phyloP scores from a whole-genome alignment of 2,329 filamentous ascomycete species.

The Hortaea werneckii region DNA sequence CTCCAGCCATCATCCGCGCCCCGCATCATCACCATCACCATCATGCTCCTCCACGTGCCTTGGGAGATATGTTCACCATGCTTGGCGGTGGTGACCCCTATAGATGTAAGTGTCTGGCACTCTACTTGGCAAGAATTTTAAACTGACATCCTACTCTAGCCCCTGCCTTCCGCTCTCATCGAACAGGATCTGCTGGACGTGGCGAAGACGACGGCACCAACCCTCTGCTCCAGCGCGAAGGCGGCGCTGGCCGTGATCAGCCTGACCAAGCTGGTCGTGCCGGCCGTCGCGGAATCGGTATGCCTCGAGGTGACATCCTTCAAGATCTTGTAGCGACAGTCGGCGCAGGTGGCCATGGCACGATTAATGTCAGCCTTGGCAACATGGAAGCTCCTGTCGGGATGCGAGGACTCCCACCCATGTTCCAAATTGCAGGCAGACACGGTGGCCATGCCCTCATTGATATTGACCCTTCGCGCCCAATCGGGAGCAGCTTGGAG shows the following conservation, averaged over 20 bases:
- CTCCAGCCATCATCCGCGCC: slow-evolving; percentile 9
- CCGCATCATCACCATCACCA: slow-evolving; percentile 14
- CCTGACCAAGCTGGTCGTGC: slow-evolving; percentile 4
- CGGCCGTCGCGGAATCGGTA: slow-evolving; percentile 11
- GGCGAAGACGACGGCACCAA: slow-evolving; percentile 73
- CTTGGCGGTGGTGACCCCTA: slow-evolving; percentile 4
- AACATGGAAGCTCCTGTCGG: slow-evolving; percentile 9
- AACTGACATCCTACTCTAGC: neutral
- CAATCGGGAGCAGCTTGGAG: slow-evolving; percentile 13
- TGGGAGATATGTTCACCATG: slow-evolving; percentile 20
- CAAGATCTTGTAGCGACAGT: slow-evolving; percentile 18
- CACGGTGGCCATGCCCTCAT: slow-evolving; percentile 11
- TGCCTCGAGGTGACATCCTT: slow-evolving; percentile 13
- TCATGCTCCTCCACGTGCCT: slow-evolving; percentile 14
- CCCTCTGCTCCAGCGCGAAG: slow-evolving; percentile 58
- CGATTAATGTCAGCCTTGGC: slow-evolving; percentile 17
- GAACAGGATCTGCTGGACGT: slow-evolving; percentile 23
- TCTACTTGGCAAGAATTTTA: neutral
- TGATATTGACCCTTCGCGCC: slow-evolving; percentile 19
- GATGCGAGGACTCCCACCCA: slow-evolving; percentile 10
- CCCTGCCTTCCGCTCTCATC: slow-evolving; percentile 7
- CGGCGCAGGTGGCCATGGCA: slow-evolving; percentile 9
- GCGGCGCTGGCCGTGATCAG: slow-evolving; percentile 2
- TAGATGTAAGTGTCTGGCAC: slow-evolving; percentile 1
- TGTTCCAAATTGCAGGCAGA: slow-evolving; percentile 14